phyloP scores from a whole-genome alignment of 2,329 filamentous ascomycete species.

The Blastomyces gilchristii region DNA sequence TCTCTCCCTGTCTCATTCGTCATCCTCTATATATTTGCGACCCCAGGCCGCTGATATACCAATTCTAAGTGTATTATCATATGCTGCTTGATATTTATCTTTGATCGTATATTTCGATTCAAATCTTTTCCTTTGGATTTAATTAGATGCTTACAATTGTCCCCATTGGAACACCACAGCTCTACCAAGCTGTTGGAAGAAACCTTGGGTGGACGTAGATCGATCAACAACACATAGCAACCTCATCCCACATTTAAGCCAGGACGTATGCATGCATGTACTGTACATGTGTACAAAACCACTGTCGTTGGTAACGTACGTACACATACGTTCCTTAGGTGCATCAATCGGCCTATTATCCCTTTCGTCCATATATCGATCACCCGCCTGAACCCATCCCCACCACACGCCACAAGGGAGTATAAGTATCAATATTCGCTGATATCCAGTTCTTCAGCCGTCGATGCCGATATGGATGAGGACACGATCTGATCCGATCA shows the following conservation, averaged over 20 bases:
- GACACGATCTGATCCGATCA: neutral
- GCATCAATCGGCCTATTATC: neutral
- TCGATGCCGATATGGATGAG: neutral
- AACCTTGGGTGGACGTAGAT: neutral
- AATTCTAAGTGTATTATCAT: neutral
- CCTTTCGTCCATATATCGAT: too few species aligned
- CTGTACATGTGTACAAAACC: too few species aligned
- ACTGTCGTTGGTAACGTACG: too few species aligned
- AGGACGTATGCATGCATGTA: too few species aligned
- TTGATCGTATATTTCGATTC: conserved; percentile 11
- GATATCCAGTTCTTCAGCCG: too few species aligned
- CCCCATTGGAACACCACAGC: neutral
- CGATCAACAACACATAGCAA: too few species aligned
- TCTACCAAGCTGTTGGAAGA: neutral
- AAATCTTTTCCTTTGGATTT: too few species aligned
- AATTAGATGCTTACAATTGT: too few species aligned
- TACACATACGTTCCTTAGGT: neutral
- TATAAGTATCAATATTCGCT: too few species aligned
- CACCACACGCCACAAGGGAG: too few species aligned
- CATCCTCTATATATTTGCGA: neutral
- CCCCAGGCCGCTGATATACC: neutral
- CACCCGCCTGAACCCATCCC: too few species aligned
- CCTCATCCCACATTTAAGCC: too few species aligned
- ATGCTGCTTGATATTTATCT: neutral
- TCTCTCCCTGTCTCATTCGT: neutral